Base-by-base conservation (phyloP, 192 early-diverging fungal genomes). In the Coemansia sp. region DNA sequence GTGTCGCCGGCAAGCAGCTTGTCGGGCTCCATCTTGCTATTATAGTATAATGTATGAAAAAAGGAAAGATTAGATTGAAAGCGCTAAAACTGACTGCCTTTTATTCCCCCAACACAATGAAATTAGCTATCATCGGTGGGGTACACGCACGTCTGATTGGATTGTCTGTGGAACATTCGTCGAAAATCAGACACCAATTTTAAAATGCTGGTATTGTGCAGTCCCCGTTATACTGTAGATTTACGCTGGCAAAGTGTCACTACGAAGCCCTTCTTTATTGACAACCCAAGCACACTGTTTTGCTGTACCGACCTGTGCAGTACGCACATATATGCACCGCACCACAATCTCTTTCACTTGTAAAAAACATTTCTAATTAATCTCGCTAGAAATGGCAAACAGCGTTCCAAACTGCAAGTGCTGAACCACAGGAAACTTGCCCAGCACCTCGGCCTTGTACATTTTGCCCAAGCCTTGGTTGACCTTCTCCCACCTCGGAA, bases 371-470 rank as follows among this genome's bases (percentile, higher is more conserved):
- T 0, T 15, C 11, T n/a, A 45, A n/a, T 12, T 45, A 3, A n/a
- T 45, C 41, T 45, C 3, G 15, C 41, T 45, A n/a, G 41, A 45
- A 15, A 49, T 49, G 15, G 48, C 15, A 49, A 49, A 49, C 48
- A 92, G 53, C 19, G 54, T 71, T 8, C 91, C 91, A 85, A 93
- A 90, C 39, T 77, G 67, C 43, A 93, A 69, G 58, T 93, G 91
- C 82, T 93, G 91, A n/a, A 93, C 85, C 17, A 93, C 87, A 23
- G 89, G 89, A 54, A 89, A 86, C 79, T 92, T 92, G 55, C 70
- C 67, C 29, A 93, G 72, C 9, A 92, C 90, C 65, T 91, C 88
- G 0, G 82, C 88, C 43, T 78, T 65, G 70, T 89, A 91, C 89
- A 91, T 93, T 63, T 90, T 93, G 51, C 87, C 68, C 78, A 90